These are phyloP conservation scores for Sonneratia alba DNA, from an alignment of 345 rosid genomes.

Conservation along the genomic window DNA sequence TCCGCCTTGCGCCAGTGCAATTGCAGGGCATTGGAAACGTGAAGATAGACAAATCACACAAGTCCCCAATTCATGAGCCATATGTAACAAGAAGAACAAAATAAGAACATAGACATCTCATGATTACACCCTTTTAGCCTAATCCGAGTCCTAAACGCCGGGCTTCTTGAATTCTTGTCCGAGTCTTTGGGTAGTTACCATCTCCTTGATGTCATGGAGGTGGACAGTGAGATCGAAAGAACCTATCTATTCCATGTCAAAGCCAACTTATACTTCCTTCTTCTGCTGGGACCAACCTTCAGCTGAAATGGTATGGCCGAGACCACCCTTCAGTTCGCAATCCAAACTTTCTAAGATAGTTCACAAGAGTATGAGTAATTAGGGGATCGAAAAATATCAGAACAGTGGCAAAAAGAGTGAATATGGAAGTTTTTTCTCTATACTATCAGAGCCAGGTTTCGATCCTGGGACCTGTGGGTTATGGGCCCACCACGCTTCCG, in stretches of 20 bases:
- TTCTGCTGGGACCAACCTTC: not conserved
- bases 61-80: not conserved
- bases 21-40: too few species aligned
- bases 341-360: too few species aligned
- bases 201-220: not conserved
- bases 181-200: not conserved
- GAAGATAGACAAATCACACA: too few species aligned
- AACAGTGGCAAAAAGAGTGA: not conserved
- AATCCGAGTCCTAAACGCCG: not conserved
- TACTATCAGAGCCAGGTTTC: constrained; percentile 58
- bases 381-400: not conserved
- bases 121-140: not conserved
- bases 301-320: not conserved
- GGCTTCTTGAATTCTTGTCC: not conserved
- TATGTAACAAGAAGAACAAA: not conserved
- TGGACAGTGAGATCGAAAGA: not conserved
- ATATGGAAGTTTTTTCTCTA: not conserved
- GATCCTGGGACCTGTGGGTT: constrained; percentile 82
- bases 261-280: not conserved
- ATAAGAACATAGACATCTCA: not conserved
- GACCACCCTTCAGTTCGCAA: not conserved
- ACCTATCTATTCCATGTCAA: not conserved
- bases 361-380: too few species aligned
- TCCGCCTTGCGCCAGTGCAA: too few species aligned
- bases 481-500: constrained; percentile 86